phyloP scores from a whole-genome alignment of 2,329 filamentous ascomycete genomes.

The Sphaerulina musiva region DNA sequence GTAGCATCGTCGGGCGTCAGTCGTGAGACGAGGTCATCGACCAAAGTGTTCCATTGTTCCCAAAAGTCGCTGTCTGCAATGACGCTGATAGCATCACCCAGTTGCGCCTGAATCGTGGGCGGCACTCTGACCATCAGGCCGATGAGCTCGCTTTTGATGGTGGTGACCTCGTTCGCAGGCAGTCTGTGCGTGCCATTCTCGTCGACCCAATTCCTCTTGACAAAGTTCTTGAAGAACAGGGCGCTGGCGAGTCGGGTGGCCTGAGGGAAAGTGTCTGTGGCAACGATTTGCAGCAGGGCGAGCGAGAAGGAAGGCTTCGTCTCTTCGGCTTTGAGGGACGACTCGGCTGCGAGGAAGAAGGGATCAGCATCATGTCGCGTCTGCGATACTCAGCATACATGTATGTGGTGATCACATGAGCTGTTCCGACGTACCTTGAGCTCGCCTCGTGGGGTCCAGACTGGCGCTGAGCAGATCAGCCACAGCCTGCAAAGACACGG shows the following conservation, averaged over 20 bases:
- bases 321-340: constrained; percentile 70
- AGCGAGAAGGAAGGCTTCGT: constrained; percentile 82
- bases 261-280: constrained; percentile 61
- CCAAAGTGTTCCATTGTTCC: constrained; percentile 91
- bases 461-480: constrained; percentile 85
- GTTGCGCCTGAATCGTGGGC: constrained; percentile 77
- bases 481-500: constrained; percentile 56
- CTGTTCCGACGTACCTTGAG: constrained; percentile 3
- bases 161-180: constrained; percentile 69
- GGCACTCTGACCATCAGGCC: constrained; percentile 94
- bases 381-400: background rate
- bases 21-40: constrained; percentile 82
- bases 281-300: constrained; percentile 79
- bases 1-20: constrained; percentile 74
- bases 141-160: constrained; percentile 92
- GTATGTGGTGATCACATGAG: background rate
- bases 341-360: constrained; percentile 59
- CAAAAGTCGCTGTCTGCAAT: constrained; percentile 98
- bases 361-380: background rate
- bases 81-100: constrained; percentile 92
- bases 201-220: constrained; percentile 88
- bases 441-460: constrained; percentile 57
- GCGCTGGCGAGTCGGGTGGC: constrained; percentile 82
- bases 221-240: constrained; percentile 97
- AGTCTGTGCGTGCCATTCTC: constrained; percentile 93